Percentiles rank a stretch among this genome's conserved stretches.
phyloP scores from a whole-genome alignment of 2,329 filamentous ascomycete species.

The Neofusicoccum cordaticola region DNA sequence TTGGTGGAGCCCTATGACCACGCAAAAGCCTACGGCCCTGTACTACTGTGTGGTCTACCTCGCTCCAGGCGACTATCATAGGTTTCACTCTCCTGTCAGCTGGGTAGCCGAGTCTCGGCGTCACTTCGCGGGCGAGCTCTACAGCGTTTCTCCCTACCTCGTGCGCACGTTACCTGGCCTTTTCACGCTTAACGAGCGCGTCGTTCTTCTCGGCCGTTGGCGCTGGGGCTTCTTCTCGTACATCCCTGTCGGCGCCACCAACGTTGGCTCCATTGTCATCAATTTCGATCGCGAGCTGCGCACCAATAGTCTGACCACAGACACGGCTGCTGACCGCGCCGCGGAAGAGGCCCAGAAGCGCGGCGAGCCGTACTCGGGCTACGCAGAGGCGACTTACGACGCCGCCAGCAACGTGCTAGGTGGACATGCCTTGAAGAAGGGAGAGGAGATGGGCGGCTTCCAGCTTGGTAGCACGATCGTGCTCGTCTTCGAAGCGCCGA shows the following conservation, averaged over 20 bases:
- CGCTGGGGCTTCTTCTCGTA: constrained; percentile 97
- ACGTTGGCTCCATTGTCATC: constrained; percentile 93
- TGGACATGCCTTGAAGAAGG: constrained; percentile 78
- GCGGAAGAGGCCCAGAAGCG: constrained; percentile 73
- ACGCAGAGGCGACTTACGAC: constrained; percentile 85
- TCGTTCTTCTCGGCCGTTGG: constrained; percentile 91
- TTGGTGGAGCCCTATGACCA: constrained; percentile 46
- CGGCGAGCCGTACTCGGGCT: constrained; percentile 85
- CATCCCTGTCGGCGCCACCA: constrained; percentile 93
- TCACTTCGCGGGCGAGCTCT: constrained; percentile 97
- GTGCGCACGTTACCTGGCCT: constrained; percentile 89
- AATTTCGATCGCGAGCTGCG: constrained; percentile 95
- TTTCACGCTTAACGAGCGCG: constrained; percentile 94
- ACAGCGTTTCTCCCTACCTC: constrained; percentile 90
- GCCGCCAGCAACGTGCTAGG: constrained; percentile 72
- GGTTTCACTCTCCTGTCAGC: constrained; percentile 90
- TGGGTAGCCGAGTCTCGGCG: constrained; percentile 94
- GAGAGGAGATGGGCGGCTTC: constrained; percentile 98
- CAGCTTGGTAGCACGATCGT: constrained; percentile 94
- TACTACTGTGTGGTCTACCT: constrained; percentile 97
- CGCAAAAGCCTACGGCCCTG: constrained; percentile 59
- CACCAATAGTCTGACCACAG: constrained; percentile 87
- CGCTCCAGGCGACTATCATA: constrained; percentile 95
- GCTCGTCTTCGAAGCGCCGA: constrained; percentile 91
- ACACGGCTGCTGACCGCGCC: constrained; percentile 84